These are phyloP conservation scores for Paramecium tetraurelia DNA, from an alignment of 73 alveolate species.

Conservation along the genomic window DNA sequence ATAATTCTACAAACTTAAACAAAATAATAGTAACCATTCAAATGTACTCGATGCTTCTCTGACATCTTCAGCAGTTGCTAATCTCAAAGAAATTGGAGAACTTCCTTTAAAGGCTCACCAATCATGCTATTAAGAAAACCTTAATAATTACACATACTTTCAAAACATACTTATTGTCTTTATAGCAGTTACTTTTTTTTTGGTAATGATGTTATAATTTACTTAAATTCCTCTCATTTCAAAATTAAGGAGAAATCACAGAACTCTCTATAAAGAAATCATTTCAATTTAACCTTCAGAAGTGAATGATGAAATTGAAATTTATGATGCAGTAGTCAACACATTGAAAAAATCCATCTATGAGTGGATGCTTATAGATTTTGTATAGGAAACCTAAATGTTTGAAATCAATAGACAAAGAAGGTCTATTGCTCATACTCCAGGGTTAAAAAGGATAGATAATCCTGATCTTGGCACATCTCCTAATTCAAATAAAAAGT, in stretches of 20 bases:
- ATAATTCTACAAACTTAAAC: neutral
- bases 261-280: neutral
- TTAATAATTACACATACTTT: neutral
- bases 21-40: neutral
- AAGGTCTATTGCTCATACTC: neutral
- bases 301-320: neutral
- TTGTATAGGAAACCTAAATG: neutral
- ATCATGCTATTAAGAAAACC: neutral
- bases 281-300: neutral
- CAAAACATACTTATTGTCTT: neutral
- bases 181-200: neutral
- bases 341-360: neutral
- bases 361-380: slow-evolving; percentile 25
- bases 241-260: neutral
- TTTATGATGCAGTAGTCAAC: neutral
- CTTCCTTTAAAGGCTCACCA: neutral
- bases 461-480: neutral
- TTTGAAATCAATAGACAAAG: neutral
- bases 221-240: neutral
- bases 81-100: neutral
- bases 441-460: neutral
- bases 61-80: neutral
- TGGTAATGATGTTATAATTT: neutral
- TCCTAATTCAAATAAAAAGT: neutral
- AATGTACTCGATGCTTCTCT: neutral